Conservation (phyloP, 345 rosid genomes). For the Aquilaria yunnanensis region DNA sequence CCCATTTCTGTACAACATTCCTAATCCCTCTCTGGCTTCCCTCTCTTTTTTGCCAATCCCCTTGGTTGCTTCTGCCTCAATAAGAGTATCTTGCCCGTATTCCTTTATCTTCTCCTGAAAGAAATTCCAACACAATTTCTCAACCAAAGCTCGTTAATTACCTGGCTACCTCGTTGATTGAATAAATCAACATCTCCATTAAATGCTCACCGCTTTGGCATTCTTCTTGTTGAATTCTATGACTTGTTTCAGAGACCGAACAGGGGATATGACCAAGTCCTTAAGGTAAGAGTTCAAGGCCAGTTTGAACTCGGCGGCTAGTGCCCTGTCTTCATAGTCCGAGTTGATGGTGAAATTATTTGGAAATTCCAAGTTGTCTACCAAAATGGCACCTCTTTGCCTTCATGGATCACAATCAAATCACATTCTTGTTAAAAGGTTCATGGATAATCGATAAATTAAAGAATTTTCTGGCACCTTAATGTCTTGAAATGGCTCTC, state of each 20-base stretch:
- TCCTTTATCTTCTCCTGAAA: conserved; percentile 27
- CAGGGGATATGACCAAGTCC: conserved; percentile 20
- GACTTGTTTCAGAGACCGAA: conserved; percentile 24
- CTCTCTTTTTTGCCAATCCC: conserved; percentile 21
- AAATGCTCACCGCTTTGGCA: conserved; percentile 19
- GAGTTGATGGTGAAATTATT: not conserved
- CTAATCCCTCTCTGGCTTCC: conserved; percentile 3
- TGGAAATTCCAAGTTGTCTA: conserved; percentile 22
- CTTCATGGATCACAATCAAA: conserved; percentile 13
- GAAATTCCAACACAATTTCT: not conserved
- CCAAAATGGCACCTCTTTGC: conserved; percentile 27
- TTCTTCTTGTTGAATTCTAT: conserved; percentile 27
- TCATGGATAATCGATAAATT: not conserved
- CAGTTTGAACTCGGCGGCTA: conserved; percentile 32
- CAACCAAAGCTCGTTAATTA: not conserved
- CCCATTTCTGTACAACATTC: conserved; percentile 18
- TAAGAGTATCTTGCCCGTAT: conserved; percentile 22
- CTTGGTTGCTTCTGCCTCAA: conserved; percentile 21
- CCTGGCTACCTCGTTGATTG: not conserved
- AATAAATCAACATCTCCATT: not conserved
- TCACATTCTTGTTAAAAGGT: not conserved
- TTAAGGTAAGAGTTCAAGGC: conserved; percentile 28
- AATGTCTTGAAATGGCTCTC: conserved; percentile 25
- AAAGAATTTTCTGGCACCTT: conserved; percentile 10
- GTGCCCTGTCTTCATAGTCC: conserved; percentile 17